A percentile compares a stretch with the other conserved stretches of the same genome.
phyloP scores from a whole-genome alignment of 768 basidiomycete genomes.

The Goffeauzyma gilvescens region DNA sequence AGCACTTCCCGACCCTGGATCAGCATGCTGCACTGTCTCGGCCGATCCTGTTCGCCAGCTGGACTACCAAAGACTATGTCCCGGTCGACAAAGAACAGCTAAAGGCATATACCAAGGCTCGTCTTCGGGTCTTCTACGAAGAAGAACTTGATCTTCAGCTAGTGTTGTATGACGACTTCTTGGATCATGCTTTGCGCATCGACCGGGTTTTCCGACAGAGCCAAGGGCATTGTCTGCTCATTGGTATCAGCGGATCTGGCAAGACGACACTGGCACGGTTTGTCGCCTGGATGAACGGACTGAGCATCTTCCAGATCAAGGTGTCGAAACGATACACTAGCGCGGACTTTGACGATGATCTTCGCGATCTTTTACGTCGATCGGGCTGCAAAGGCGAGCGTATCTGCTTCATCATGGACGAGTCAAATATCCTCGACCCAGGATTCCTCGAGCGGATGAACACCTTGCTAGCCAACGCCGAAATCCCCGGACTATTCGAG shows the following conservation, averaged over 20 bases:
- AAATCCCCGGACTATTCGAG: constrained; percentile 99
- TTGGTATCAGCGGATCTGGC: constrained; percentile 94
- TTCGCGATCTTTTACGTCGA: constrained; percentile 81
- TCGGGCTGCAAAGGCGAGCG: constrained; percentile 97
- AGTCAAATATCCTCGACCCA: constrained; percentile 95
- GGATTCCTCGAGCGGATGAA: constrained; percentile 99
- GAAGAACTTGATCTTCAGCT: constrained; percentile 95
- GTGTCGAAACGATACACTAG: constrained; percentile 98
- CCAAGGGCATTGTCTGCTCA: constrained; percentile 86
- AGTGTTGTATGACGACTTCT: constrained; percentile 93
- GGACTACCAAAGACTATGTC: constrained; percentile 94
- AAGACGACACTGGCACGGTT: constrained; percentile 98
- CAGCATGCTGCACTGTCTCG: constrained; percentile 64
- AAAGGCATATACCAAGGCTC: constrained; percentile 89
- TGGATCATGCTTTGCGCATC: constrained; percentile 93
- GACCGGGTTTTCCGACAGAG: constrained; percentile 97
- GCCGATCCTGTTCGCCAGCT: constrained; percentile 94
- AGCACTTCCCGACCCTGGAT: constrained; percentile 85
- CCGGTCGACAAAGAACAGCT: constrained; percentile 83
- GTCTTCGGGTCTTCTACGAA: constrained; percentile 94
- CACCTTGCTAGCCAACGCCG: constrained; percentile 94
- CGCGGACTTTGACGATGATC: constrained; percentile 94
- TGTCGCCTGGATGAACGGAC: constrained; percentile 98
- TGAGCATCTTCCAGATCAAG: constrained; percentile 98
- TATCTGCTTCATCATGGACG: constrained; percentile 99